Evolutionary conservation across 306 rosid species (phyloP), one percentile per base, ranked within the genome.

Genomic region (Dalbergia cochinchinensis): DNA sequence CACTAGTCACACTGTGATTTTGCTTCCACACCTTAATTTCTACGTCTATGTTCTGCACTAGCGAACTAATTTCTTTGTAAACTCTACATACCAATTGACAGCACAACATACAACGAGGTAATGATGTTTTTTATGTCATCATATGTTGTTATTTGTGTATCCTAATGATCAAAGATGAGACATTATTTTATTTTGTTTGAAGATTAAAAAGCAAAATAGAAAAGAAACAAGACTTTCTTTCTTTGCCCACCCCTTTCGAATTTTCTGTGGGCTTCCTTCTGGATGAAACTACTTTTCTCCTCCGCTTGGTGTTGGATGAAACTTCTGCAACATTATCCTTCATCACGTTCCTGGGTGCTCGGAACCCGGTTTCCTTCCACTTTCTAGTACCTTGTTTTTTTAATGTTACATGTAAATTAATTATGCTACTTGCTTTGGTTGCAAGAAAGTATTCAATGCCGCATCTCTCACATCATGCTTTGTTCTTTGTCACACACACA

Each of bases 331-430:
- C 31, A 20, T 31, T 59, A 12, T 11, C 53, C 65, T 35, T 55
- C 11, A 53, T 55, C 13, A 60, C 8, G 7, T 73, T 73, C 66
- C 78, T 58, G 48, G 73, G 72, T 69, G 83, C 74, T 31, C 18
- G 37, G 76, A 66, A 75, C 73, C 72, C 33, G 69, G 73, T 50
- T 65, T 75, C 50, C 48, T 65, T 75, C 50, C 48, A 47, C 35
- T 45, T 67, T 67, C 37, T 34, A 8, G 53, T 4, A 18, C 14
- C 70, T 45, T 26, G 15, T 26, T 26, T 26, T 39, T 33, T 13
- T 10, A 8, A 61, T 64, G 15, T 18, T 12, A 57, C 66, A 34
- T 62, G 69, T n/a, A 20, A 37, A 37, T 4, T 1, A 26, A 26
- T 26, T 26, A 66, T 67, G 4, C 51, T n/a, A 57, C 13, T 65